A percentile compares a stretch with the other conserved stretches of the same genome.
These are phyloP conservation scores for Talaromyces sp. DNA, from an alignment of 2,329 filamentous ascomycete species.

Conservation along the genomic window DNA sequence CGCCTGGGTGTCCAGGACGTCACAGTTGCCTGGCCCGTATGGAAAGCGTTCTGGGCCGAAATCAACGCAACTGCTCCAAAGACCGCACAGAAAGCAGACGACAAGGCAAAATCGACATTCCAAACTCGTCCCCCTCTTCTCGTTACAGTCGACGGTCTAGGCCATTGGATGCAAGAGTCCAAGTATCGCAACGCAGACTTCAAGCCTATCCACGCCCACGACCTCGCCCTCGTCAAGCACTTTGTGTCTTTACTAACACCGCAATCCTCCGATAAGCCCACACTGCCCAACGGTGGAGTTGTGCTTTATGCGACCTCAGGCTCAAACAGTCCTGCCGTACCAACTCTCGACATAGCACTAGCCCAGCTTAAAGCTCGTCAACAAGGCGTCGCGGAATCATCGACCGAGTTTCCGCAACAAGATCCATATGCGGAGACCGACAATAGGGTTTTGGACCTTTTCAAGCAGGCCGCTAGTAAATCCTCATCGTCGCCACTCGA, in stretches of 20 bases:
- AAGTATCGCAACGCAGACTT: constrained; percentile 71
- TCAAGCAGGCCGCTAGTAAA: constrained; percentile 25
- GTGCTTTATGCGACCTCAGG: constrained; percentile 71
- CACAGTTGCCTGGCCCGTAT: constrained; percentile 75
- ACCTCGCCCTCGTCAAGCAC: constrained; percentile 70
- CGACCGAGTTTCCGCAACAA: constrained; percentile 45
- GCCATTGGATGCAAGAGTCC: constrained; percentile 74
- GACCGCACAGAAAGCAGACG: constrained; percentile 36
- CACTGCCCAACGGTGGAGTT: constrained; percentile 70
- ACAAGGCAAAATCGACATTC: constrained; percentile 36
- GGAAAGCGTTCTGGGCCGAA: constrained; percentile 78
- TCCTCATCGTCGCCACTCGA: constrained; percentile 40
- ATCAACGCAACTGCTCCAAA: constrained; percentile 53
- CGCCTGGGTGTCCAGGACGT: constrained; percentile 68
- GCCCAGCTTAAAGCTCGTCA: constrained; percentile 47
- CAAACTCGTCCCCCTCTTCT: constrained; percentile 61
- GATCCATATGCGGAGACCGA: constrained; percentile 55
- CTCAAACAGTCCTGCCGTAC: constrained; percentile 64
- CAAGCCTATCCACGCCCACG: constrained; percentile 77
- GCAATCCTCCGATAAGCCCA: constrained; percentile 20
- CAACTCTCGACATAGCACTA: constrained; percentile 67
- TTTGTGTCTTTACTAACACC: constrained; percentile 65
- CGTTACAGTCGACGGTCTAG: constrained; percentile 72
- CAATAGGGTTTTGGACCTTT: constrained; percentile 48
- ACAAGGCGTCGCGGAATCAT: constrained; percentile 32